These are phyloP conservation scores for Fagus crenata DNA, from an alignment of 306 rosid genomes.

Conservation along the genomic window DNA sequence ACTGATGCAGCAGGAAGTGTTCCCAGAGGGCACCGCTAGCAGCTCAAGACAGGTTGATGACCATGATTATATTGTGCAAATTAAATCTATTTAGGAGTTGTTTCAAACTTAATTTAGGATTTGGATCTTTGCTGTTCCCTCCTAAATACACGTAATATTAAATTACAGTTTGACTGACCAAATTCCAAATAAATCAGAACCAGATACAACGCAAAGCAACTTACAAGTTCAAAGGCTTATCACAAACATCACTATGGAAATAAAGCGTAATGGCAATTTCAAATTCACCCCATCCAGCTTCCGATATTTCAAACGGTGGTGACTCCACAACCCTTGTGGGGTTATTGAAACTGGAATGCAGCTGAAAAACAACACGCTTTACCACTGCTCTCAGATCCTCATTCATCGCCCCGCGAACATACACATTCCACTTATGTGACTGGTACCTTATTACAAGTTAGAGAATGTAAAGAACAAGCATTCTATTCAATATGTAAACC, in stretches of 20 bases:
- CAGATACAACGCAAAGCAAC: conserved; percentile 31
- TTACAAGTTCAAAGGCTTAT: conserved; percentile 77
- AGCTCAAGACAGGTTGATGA: background rate
- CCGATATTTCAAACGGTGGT: conserved; percentile 81
- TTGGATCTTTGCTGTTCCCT: conserved; percentile 15
- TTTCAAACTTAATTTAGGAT: background rate
- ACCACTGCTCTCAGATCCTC: conserved; percentile 68
- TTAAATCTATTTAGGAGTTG: background rate
- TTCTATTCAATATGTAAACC: background rate
- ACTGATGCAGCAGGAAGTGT: background rate
- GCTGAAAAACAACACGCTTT: conserved; percentile 73
- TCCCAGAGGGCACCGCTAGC: background rate
- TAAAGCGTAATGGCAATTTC: conserved; percentile 66
- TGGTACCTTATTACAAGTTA: conserved; percentile 55
- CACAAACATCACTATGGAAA: conserved; percentile 72
- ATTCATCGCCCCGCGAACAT: conserved; percentile 72
- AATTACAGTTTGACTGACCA: conserved; percentile 13
- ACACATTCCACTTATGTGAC: conserved; percentile 81
- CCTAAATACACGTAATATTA: conserved; percentile 22
- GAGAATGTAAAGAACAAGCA: conserved; percentile 15
- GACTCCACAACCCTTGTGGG: conserved; percentile 70
- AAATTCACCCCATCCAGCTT: conserved; percentile 87
- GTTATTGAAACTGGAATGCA: conserved; percentile 81
- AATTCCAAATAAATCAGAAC: conserved; percentile 31
- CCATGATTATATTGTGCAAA: background rate